These are phyloP conservation scores for Citrus maxima DNA, from an alignment of 345 rosid species.

Conservation along the genomic window DNA sequence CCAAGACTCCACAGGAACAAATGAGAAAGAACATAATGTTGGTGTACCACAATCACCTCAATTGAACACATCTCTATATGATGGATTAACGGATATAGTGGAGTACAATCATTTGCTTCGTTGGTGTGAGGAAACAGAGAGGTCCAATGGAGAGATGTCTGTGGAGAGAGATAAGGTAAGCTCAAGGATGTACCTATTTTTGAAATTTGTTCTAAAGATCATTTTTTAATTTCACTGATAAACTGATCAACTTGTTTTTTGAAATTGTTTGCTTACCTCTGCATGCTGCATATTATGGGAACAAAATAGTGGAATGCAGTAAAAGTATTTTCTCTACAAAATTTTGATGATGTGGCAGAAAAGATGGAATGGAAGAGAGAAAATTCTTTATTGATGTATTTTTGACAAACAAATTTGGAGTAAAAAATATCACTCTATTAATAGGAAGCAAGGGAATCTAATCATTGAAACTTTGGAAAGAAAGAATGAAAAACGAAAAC, in stretches of 20 bases:
- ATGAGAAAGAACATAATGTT: no score
- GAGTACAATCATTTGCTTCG: not conserved
- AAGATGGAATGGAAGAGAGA: constrained; percentile 48
- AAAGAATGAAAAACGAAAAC: no score
- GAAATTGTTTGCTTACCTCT: no score
- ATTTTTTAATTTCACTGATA: not conserved
- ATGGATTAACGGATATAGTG: not conserved
- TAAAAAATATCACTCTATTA: not conserved
- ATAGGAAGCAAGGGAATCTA: no score
- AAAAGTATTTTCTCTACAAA: constrained; percentile 32
- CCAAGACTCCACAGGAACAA: no score
- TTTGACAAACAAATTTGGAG: not conserved
- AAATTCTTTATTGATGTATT: constrained; percentile 35
- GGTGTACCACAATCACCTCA: no score
- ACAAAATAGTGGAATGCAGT: constrained; percentile 33
- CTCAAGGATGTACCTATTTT: no score
- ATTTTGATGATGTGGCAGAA: constrained; percentile 29
- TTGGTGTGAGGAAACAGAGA: constrained; percentile 10
- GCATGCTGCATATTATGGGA: not conserved
- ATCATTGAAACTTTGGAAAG: no score
- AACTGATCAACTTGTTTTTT: no score
- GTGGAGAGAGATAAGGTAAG: constrained; percentile 1
- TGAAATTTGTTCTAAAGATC: not conserved
- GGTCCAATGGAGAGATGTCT: not conserved
- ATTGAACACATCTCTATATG: no score